These are phyloP conservation scores for Coniferiporia weirii DNA, from an alignment of 1,284 basidiomycete genomes.

Conservation along the genomic window DNA sequence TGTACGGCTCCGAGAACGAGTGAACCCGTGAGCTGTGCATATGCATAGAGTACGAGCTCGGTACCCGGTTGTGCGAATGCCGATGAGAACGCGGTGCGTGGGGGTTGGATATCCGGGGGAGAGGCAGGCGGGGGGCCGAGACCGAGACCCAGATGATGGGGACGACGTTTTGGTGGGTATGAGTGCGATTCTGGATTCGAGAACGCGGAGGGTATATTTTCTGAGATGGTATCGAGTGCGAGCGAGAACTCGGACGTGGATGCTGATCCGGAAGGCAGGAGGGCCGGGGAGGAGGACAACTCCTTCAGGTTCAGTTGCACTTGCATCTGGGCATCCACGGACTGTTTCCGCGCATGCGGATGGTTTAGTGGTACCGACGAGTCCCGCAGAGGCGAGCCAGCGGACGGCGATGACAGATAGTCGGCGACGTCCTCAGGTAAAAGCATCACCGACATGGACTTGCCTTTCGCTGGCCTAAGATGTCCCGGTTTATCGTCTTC, in stretches of 20 bases:
- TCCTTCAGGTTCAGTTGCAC: constrained; percentile 21
- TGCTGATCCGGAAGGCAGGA: constrained; percentile 29
- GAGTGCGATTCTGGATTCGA: constrained; percentile 16
- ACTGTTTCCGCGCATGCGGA: constrained; percentile 74
- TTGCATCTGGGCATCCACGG: constrained; percentile 49
- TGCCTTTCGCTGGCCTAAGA: constrained; percentile 21
- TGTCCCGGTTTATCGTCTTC: not conserved
- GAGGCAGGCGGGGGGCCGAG: constrained; percentile 33
- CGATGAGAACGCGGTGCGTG: constrained; percentile 34
- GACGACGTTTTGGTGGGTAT: constrained; percentile 26
- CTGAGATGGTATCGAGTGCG: constrained; percentile 64
- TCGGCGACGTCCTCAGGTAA: constrained; percentile 8
- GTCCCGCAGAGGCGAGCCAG: constrained; percentile 23
- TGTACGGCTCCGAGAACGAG: constrained; percentile 39
- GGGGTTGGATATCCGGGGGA: constrained; percentile 23
- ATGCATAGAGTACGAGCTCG: constrained; percentile 81
- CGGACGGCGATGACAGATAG: not conserved
- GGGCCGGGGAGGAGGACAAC: constrained; percentile 11
- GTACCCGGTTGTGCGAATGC: constrained; percentile 41
- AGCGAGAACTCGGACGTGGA: constrained; percentile 60
- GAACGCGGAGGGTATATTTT: constrained; percentile 37
- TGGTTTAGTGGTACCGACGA: constrained; percentile 53
- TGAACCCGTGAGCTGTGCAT: constrained; percentile 76
- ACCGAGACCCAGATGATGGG: constrained; percentile 41
- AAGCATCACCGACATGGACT: constrained; percentile 13